These are phyloP conservation scores for Nigrograna mackinnonii DNA, from an alignment of 2,329 filamentous ascomycete species.

Conservation along the genomic window DNA sequence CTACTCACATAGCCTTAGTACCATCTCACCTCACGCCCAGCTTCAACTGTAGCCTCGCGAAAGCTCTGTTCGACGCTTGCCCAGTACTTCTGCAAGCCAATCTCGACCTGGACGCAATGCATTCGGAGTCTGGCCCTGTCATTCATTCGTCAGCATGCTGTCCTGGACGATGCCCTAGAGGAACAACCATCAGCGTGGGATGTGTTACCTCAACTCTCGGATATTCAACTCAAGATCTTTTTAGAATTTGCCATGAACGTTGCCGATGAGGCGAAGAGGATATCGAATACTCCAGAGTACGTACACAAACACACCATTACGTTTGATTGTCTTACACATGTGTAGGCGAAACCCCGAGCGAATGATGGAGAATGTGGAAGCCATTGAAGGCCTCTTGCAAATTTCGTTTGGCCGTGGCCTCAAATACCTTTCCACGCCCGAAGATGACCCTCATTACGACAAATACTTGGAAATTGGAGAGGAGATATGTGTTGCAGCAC, in stretches of 20 bases:
- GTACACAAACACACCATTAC: slow-evolving; percentile 4
- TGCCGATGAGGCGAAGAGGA: slow-evolving; percentile 69
- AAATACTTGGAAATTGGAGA: slow-evolving; percentile 29
- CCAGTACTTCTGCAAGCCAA: slow-evolving; percentile 74
- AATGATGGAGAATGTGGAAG: slow-evolving; percentile 56
- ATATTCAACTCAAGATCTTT: slow-evolving; percentile 58
- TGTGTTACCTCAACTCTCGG: slow-evolving; percentile 51
- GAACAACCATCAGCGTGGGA: slow-evolving; percentile 47
- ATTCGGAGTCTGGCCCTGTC: slow-evolving; percentile 67
- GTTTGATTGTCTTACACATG: background rate
- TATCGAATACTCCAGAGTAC: slow-evolving; percentile 62
- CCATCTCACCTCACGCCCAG: slow-evolving; percentile 32
- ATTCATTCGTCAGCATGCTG: slow-evolving; percentile 52
- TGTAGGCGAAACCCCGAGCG: slow-evolving; percentile 49
- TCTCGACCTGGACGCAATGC: slow-evolving; percentile 67
- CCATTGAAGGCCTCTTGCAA: slow-evolving; percentile 54
- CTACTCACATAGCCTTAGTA: slow-evolving; percentile 21
- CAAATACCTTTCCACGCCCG: slow-evolving; percentile 31
- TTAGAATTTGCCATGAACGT: slow-evolving; percentile 68
- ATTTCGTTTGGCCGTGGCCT: slow-evolving; percentile 41
- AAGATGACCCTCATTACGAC: slow-evolving; percentile 24
- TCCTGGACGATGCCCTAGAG: slow-evolving; percentile 54
- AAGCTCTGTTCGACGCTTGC: slow-evolving; percentile 80
- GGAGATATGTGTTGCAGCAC: slow-evolving; percentile 34
- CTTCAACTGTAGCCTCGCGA: slow-evolving; percentile 65